Evolutionary conservation across 169 alveolate genomes (phyloP).

Genomic region (Miamiensis avidus): DNA sequence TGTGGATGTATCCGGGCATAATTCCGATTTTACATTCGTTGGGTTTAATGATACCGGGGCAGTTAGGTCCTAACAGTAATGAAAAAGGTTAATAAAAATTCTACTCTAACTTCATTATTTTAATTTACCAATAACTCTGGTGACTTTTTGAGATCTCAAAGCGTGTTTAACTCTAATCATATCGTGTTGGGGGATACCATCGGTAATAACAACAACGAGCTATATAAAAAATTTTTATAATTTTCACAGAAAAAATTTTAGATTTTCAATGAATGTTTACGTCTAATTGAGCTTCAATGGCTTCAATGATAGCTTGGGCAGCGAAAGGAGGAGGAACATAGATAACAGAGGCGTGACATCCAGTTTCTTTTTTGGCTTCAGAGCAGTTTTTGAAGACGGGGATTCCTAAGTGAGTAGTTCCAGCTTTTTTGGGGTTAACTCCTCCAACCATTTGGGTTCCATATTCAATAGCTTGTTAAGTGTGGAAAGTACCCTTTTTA

Average conservation of each 20-base stretch:
- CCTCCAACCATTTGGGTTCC: slow-evolving; percentile 85
- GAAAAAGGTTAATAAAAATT: slow-evolving; percentile 84
- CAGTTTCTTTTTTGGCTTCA: slow-evolving; percentile 86
- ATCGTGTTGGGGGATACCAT: slow-evolving; percentile 98
- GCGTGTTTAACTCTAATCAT: slow-evolving; percentile 94
- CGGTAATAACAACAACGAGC: slow-evolving; percentile 96
- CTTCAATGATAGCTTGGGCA: slow-evolving; percentile 94
- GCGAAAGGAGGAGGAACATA: slow-evolving; percentile 97
- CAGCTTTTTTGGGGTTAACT: slow-evolving; percentile 80
- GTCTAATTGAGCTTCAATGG: slow-evolving; percentile 91
- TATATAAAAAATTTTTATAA: slow-evolving; percentile 55
- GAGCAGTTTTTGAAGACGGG: slow-evolving; percentile 70
- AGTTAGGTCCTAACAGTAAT: slow-evolving; percentile 99
- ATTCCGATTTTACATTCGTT: slow-evolving; percentile 99
- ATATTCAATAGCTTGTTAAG: slow-evolving; percentile 71
- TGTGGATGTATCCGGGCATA: slow-evolving; percentile 98
- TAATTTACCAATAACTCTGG: slow-evolving; percentile 67
- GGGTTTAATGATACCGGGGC: slow-evolving; percentile 99
- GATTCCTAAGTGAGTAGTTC: slow-evolving; percentile 72
- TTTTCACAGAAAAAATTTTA: background rate
- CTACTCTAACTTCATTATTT: slow-evolving; percentile 62
- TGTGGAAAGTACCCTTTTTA: slow-evolving; percentile 85
- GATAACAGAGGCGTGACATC: slow-evolving; percentile 94
- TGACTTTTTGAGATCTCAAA: slow-evolving; percentile 51
- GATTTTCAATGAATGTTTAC: background rate